Conservation (phyloP, 2,329 filamentous ascomycete genomes). For the Exophiala aquamarina region DNA sequence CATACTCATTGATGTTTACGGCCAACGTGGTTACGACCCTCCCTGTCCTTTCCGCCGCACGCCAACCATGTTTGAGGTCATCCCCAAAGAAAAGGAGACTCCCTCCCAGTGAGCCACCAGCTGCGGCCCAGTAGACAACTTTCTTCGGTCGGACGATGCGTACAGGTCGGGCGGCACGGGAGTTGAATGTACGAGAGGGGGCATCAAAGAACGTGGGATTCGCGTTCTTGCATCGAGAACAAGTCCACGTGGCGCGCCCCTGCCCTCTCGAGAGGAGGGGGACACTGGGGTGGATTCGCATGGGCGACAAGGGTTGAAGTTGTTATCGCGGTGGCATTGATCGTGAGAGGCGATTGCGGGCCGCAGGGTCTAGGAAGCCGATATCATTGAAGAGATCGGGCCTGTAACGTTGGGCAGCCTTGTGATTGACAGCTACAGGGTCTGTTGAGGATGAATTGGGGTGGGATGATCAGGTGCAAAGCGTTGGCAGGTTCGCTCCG, state of each 20-base stretch:
- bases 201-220: background rate
- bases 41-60: conserved; percentile 72
- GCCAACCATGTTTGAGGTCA: conserved; percentile 74
- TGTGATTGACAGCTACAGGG: too few relatives aligned
- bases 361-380: too few relatives aligned
- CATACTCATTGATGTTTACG: conserved; percentile 85
- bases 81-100: conserved; percentile 49
- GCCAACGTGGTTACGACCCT: conserved; percentile 73
- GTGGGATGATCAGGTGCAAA: too few relatives aligned
- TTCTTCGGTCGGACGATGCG: conserved; percentile 15
- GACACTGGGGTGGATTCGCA: conserved; percentile 18
- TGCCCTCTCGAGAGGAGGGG: conserved; percentile 14
- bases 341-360: too few relatives aligned
- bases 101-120: conserved; percentile 18
- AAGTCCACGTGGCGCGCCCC: conserved; percentile 21
- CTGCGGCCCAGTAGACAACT: conserved; percentile 22
- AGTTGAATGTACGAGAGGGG: conserved; percentile 9
- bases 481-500: too few relatives aligned
- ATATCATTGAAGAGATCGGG: too few relatives aligned
- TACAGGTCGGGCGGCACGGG: conserved; percentile 9
- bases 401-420: too few relatives aligned
- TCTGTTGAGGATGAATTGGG: too few relatives aligned
- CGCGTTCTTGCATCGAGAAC: conserved; percentile 17
- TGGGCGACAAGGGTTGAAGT: conserved; percentile 2
- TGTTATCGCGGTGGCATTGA: background rate